Percentiles rank a stretch among this genome's conserved stretches.
Conservation (phyloP, 2,329 filamentous ascomycete species). For the Fusarium sp. region DNA sequence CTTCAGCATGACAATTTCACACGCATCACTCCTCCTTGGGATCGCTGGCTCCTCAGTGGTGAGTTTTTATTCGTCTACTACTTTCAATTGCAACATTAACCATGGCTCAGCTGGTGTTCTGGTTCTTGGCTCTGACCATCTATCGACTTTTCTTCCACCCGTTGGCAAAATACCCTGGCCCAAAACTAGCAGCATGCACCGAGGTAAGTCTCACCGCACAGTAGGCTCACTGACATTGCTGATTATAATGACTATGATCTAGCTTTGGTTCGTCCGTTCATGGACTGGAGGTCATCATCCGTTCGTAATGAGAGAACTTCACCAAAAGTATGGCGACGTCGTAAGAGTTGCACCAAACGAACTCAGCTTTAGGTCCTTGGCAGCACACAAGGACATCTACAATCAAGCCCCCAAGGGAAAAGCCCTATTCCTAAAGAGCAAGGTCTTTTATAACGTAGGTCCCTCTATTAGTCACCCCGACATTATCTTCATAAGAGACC, state of each 20-base stretch:
- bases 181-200: neutral
- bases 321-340: constrained; percentile 31
- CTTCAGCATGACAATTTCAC: neutral
- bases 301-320: neutral
- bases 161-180: neutral
- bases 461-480: neutral
- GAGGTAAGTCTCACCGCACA: neutral
- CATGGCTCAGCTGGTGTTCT: neutral
- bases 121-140: neutral
- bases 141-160: neutral
- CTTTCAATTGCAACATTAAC: neutral
- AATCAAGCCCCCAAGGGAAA: constrained; percentile 16
- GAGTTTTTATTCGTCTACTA: neutral
- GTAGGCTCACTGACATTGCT: no score
- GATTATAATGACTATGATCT: no score
- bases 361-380: constrained; percentile 16
- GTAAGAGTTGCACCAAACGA: constrained; percentile 32
- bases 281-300: constrained; percentile 4
- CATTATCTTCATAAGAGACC: constrained; percentile 10
- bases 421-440: constrained; percentile 12
- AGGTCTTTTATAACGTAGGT: constrained; percentile 7
- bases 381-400: constrained; percentile 34
- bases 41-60: neutral
- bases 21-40: neutral
- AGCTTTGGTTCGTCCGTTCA: neutral